Evolutionary conservation across 1,284 basidiomycete species (phyloP).

Genomic region (Rugosomyces carneus): DNA sequence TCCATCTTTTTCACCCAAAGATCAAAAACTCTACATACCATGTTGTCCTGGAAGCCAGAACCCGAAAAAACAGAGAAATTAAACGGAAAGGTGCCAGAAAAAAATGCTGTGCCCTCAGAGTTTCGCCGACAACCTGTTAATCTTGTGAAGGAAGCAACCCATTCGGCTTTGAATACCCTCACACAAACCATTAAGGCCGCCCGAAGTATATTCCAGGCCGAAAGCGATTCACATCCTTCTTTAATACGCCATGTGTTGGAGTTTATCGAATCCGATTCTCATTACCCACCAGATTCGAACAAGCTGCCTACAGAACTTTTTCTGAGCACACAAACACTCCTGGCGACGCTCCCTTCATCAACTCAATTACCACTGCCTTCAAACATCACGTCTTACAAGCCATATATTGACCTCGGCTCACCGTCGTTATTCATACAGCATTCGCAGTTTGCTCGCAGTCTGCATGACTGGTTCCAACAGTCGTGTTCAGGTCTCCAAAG

Average conservation of each 20-base stretch:
- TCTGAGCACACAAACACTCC: conserved; percentile 55
- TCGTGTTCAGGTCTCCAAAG: conserved; percentile 40
- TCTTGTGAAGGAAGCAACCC: conserved; percentile 47
- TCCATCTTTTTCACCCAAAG: conserved; percentile 69
- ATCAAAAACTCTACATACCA: conserved; percentile 51
- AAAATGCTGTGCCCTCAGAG: conserved; percentile 13
- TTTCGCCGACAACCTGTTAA: conserved; percentile 28
- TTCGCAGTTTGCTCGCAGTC: conserved; percentile 36
- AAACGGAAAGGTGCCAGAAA: conserved; percentile 32
- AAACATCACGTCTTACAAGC: conserved; percentile 61
- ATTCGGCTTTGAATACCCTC: conserved; percentile 47
- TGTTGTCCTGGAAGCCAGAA: conserved; percentile 34
- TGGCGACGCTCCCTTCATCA: conserved; percentile 64
- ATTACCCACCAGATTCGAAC: conserved; percentile 16
- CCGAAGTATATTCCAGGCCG: conserved; percentile 46
- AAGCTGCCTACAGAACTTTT: conserved; percentile 48
- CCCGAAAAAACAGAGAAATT: conserved; percentile 12
- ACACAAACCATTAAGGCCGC: conserved; percentile 49
- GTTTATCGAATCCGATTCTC: conserved; percentile 49
- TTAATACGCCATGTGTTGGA: conserved; percentile 50
- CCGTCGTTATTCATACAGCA: conserved; percentile 43
- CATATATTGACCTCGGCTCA: conserved; percentile 64
- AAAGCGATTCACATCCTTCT: conserved; percentile 29
- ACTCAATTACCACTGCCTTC: conserved; percentile 62
- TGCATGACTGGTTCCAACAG: conserved; percentile 56